A percentile compares a stretch with the other conserved stretches of the same genome.
phyloP scores from a whole-genome alignment of 1,284 basidiomycete genomes.

The Heterobasidion irregulare region DNA sequence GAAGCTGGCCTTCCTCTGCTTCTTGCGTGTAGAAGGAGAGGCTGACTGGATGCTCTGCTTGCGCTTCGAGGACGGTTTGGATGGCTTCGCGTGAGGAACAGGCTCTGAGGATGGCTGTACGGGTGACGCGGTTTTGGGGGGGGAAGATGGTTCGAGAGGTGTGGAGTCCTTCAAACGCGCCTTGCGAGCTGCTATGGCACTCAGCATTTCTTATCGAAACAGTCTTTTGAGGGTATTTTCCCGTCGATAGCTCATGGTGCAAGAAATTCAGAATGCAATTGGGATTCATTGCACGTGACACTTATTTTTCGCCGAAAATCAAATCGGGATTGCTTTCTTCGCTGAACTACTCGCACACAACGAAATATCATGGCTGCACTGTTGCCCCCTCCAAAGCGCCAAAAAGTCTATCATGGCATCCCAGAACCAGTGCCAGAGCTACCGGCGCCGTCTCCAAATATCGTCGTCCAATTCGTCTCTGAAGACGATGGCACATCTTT shows the following conservation, averaged over 20 bases:
- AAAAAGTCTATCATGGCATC: constrained; percentile 72
- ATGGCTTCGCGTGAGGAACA: constrained; percentile 7
- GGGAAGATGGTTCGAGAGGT: constrained; percentile 4
- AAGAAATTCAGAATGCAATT: no score
- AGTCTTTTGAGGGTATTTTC: not conserved
- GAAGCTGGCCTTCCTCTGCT: constrained; percentile 21
- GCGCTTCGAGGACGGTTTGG: constrained; percentile 23
- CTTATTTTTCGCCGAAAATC: not conserved
- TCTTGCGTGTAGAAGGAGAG: constrained; percentile 16
- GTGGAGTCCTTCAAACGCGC: constrained; percentile 26
- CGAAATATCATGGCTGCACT: constrained; percentile 59
- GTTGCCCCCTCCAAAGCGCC: constrained; percentile 79
- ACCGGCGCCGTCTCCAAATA: constrained; percentile 49
- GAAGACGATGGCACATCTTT: constrained; percentile 76
- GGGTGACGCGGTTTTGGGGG: constrained; percentile 1
- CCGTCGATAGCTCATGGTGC: not conserved
- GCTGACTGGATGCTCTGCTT: constrained; percentile 16
- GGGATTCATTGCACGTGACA: not conserved
- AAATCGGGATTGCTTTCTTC: no score
- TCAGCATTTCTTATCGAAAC: constrained; percentile 32
- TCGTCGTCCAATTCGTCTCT: constrained; percentile 88
- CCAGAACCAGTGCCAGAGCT: constrained; percentile 54
- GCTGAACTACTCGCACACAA: not conserved
- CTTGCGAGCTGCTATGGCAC: constrained; percentile 53
- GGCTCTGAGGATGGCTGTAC: constrained; percentile 5